phyloP scores from a whole-genome alignment of 2,329 filamentous ascomycete genomes.

The Dothideomycetes sp. region DNA sequence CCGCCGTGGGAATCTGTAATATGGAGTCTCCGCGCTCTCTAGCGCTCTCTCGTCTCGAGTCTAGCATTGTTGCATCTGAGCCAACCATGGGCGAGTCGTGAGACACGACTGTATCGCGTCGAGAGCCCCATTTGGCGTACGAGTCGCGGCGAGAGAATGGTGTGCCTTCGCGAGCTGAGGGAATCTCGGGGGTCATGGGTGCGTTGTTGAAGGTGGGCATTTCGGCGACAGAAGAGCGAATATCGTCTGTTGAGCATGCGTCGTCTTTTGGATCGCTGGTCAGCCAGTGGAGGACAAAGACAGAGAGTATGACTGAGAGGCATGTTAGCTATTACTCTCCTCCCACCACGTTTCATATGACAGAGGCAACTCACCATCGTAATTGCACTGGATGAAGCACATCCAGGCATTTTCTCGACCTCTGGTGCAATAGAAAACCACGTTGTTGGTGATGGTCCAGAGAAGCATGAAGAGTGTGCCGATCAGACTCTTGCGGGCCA shows the following conservation, averaged over 20 bases:
- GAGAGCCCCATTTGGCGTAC: too few relatives aligned
- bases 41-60: too few relatives aligned
- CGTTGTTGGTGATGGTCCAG: constrained; percentile 28
- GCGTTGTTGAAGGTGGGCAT: constrained; percentile 1
- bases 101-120: too few relatives aligned
- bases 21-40: too few relatives aligned
- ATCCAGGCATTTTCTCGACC: constrained; percentile 29
- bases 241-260: not conserved
- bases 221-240: not conserved
- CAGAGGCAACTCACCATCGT: constrained; percentile 24
- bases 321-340: too few relatives aligned
- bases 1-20: too few relatives aligned
- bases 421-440: constrained; percentile 18
- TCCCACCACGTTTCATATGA: too few relatives aligned
- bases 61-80: too few relatives aligned
- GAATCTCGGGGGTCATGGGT: too few relatives aligned
- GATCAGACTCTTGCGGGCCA: constrained; percentile 28
- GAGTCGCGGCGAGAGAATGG: too few relatives aligned
- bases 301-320: constrained; percentile 4
- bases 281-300: constrained; percentile 6
- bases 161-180: too few relatives aligned
- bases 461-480: constrained; percentile 27
- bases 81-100: too few relatives aligned
- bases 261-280: constrained; percentile 4
- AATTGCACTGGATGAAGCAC: constrained; percentile 28